Conservation (phyloP, 2,329 filamentous ascomycete species). For the Pochonia chlamydosporia region DNA sequence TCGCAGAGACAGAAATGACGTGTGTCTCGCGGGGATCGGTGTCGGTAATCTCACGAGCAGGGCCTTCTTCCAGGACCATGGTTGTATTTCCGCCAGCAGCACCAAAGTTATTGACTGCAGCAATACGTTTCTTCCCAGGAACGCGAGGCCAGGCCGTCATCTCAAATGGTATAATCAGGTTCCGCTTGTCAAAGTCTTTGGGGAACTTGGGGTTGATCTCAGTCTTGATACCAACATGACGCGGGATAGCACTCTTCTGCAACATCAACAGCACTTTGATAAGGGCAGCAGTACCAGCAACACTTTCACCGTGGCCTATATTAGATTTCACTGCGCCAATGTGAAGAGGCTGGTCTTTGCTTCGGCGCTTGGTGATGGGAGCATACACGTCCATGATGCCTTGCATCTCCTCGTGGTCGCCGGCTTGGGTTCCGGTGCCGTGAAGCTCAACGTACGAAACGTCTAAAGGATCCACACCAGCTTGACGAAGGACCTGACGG, state of each 20-base stretch:
- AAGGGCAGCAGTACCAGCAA: conserved; percentile 34
- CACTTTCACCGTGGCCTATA: conserved; percentile 43
- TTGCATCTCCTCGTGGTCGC: conserved; percentile 77
- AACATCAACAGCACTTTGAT: conserved; percentile 46
- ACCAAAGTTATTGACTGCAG: conserved; percentile 46
- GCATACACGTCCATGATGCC: conserved; percentile 60
- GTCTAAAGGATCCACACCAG: conserved; percentile 68
- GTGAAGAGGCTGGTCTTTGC: conserved; percentile 44
- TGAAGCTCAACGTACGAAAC: conserved; percentile 88
- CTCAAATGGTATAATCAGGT: conserved; percentile 32
- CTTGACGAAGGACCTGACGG: conserved; percentile 60
- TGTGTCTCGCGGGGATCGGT: conserved; percentile 48
- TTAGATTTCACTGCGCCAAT: conserved; percentile 56
- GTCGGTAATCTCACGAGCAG: conserved; percentile 41
- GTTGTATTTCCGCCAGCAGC: conserved; percentile 54
- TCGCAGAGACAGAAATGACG: conserved; percentile 50
- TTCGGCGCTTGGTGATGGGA: conserved; percentile 37
- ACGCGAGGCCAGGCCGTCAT: conserved; percentile 25
- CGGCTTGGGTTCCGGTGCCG: conserved; percentile 83
- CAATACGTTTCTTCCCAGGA: conserved; percentile 24
- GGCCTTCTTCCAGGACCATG: conserved; percentile 56
- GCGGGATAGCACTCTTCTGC: conserved; percentile 40
- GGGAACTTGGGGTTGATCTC: conserved; percentile 39
- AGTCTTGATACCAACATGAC: conserved; percentile 48
- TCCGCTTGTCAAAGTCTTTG: conserved; percentile 31